Percentiles rank a stretch among this genome's conserved stretches.
Evolutionary conservation across 1,139 yeast genomes (phyloP).

Genomic region (Suhomyces panamericanus): DNA sequence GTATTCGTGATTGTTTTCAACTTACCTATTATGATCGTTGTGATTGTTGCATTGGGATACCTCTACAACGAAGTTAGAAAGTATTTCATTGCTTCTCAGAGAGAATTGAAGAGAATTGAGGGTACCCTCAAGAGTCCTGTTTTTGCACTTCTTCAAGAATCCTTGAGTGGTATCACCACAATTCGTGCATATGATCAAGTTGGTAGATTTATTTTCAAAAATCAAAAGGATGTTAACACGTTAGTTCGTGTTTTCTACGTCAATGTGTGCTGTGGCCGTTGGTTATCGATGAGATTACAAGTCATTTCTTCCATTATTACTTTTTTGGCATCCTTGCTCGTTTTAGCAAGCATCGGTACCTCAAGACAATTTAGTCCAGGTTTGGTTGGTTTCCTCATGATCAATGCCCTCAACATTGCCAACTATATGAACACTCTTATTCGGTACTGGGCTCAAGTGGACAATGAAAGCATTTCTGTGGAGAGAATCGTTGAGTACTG

Average conservation of each 20-base stretch:
- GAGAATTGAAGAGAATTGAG: slow-evolving; percentile 38
- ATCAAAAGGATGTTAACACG: slow-evolving; percentile 23
- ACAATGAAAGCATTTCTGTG: slow-evolving; percentile 27
- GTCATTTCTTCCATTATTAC: slow-evolving; percentile 36
- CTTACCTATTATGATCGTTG: slow-evolving; percentile 36
- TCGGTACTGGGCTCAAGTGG: slow-evolving; percentile 31
- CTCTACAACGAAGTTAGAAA: slow-evolving; percentile 33
- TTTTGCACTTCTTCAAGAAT: slow-evolving; percentile 40
- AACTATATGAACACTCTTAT: slow-evolving; percentile 25
- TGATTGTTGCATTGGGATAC: slow-evolving; percentile 23
- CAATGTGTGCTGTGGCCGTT: slow-evolving; percentile 31
- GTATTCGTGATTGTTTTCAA: slow-evolving; percentile 32
- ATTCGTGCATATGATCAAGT: slow-evolving; percentile 33
- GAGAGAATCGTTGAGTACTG: slow-evolving; percentile 32
- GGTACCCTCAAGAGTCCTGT: slow-evolving; percentile 37
- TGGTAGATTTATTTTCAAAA: slow-evolving; percentile 28
- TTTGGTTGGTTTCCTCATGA: slow-evolving; percentile 31
- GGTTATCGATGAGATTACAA: slow-evolving; percentile 43
- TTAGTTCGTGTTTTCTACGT: slow-evolving; percentile 25
- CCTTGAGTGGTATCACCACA: slow-evolving; percentile 39
- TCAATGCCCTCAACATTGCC: slow-evolving; percentile 28
- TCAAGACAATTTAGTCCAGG: slow-evolving; percentile 24
- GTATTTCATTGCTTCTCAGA: slow-evolving; percentile 36
- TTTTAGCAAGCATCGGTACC: slow-evolving; percentile 26
- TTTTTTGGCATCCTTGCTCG: slow-evolving; percentile 29